Base-by-base conservation (phyloP, 805 yeast genomes). In the Barnettozyma wickerhamii region DNA sequence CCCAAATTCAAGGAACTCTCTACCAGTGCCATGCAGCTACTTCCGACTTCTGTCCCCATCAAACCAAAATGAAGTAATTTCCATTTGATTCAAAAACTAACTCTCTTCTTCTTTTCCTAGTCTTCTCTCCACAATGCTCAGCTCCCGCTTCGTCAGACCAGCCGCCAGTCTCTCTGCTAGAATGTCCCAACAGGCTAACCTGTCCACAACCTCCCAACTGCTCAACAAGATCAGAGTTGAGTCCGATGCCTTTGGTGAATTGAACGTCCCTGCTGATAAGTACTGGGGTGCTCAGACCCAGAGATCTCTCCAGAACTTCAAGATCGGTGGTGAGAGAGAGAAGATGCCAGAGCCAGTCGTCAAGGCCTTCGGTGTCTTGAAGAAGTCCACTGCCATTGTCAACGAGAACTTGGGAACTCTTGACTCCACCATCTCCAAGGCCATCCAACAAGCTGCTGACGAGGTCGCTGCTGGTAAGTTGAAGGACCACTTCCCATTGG, bases 201-300 rank as follows among this genome's bases (percentile, higher is more conserved):
- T 45, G 10, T 43, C 50, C 13, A 21, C 47, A 3, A 30, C 41
- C 17, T 27, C 47, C 7, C n/a, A 42, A 14, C 23, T 36, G n/a
- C 19, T 29, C 13, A 20, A 9, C 20, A 23, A 45, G 19, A 59
- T 52, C 48, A 59, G 99, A 71, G 77, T 75, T 42, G 99, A 91
- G 65, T 75, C 88, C 44, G 99, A 91, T 68, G 98, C 98, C 38
- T 93, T 91, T 59, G 99, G 99, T 54, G 96, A 87, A 62, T 84
- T 93, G 59, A 88, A 89, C 62, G 99, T 91, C 38, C 89, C 86
- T 45, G 69, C 78, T 49, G 75, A 85, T 56, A 81, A 77, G 64
- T 91, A 91, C 75, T 91, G 96, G 91, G 99, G 99, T 46, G 98
- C 98, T 33, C 99, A 93, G 70, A 93, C 99, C 47, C 90, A 85